Conservation (phyloP, 225 moss, liverwort and hornwort genomes). For the Lunularia cruciata region DNA sequence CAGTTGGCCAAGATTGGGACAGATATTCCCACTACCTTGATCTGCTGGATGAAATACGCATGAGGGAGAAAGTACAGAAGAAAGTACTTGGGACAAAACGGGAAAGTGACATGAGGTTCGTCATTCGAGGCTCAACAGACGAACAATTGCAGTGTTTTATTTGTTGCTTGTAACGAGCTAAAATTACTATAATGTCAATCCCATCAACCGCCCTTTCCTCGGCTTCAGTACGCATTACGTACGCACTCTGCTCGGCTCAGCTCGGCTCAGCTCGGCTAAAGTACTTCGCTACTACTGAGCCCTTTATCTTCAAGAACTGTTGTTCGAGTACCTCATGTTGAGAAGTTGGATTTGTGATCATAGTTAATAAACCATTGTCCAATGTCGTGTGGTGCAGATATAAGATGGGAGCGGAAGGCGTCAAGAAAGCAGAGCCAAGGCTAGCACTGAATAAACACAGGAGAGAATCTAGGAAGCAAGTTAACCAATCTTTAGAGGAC, state of each 20-base stretch:
- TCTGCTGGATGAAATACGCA: conserved; percentile 78
- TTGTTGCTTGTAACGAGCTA: background rate
- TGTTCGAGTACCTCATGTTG: too few relatives aligned
- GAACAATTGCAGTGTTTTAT: background rate
- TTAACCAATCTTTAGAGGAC: conserved; percentile 76
- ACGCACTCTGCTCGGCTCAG: too few relatives aligned
- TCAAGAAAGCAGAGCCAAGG: conserved; percentile 87
- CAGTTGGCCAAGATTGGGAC: conserved; percentile 89
- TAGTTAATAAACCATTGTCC: too few relatives aligned
- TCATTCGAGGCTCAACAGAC: background rate
- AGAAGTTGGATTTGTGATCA: too few relatives aligned
- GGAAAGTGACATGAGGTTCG: conserved; percentile 85
- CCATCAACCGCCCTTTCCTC: background rate
- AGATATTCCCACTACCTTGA: conserved; percentile 72
- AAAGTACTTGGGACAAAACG: conserved; percentile 96
- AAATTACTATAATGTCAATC: too few relatives aligned
- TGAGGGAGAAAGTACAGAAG: conserved; percentile 93
- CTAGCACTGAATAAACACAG: conserved; percentile 84
- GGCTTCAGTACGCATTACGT: background rate
- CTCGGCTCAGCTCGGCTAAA: too few relatives aligned
- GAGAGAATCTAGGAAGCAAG: conserved; percentile 84
- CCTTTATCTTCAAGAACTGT: too few relatives aligned
- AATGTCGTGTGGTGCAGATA: conserved; percentile 47
- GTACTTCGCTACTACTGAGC: too few relatives aligned
- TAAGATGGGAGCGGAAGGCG: conserved; percentile 83